Evolutionary conservation across 2,329 filamentous ascomycete species (phyloP), one percentile per base, ranked within the genome.

Genomic region (Whalleya microplaca): DNA sequence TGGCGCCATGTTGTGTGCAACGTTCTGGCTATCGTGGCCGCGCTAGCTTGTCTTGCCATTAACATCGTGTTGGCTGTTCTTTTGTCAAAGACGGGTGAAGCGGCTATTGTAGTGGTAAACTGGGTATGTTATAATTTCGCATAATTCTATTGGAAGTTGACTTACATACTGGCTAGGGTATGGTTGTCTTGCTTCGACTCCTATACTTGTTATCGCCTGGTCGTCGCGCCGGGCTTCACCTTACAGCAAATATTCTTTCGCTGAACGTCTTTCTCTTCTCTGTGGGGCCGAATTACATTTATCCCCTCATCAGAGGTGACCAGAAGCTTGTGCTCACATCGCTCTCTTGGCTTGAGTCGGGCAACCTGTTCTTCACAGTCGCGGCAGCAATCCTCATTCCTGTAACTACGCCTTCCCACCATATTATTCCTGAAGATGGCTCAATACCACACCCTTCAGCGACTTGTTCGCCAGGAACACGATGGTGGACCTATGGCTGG

Each of bases 401-500:
- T 3, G 2, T 44, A 19, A n/a, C 4, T 44, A 44, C 18, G 18
- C 41, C 41, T 10, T 44, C 19, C 18, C 41, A 44, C 41, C 14
- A 21, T 20, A n/a, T 12, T 21, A 19, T 44, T 19, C 10, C 14
- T 18, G 41, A 44, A 16, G n/a, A 44, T 44, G 41, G 41, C 41
- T 16, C 41, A 8, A 3, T 32, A 20, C 47, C 32, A 19, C 47
- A 49, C 19, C 47, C 47, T 3, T n/a, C 8, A 7, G 12, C 16
- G 4, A 40, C 21, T 32, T 49, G 47, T 21, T 21, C 47, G 8
- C 47, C 47, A 4, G 41, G 41, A 9, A 49, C 27, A 10, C 21
- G 32, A 40, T 49, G 47, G 47, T 49, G 47, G 47, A 49, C 12
- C 14, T 49, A 49, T 19, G 47, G 47, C 20, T 49, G 47, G 47